Percentiles rank a stretch among this genome's conserved stretches.
These are phyloP conservation scores for Luffa aegyptiaca DNA, from an alignment of 306 rosid genomes.

Conservation along the genomic window DNA sequence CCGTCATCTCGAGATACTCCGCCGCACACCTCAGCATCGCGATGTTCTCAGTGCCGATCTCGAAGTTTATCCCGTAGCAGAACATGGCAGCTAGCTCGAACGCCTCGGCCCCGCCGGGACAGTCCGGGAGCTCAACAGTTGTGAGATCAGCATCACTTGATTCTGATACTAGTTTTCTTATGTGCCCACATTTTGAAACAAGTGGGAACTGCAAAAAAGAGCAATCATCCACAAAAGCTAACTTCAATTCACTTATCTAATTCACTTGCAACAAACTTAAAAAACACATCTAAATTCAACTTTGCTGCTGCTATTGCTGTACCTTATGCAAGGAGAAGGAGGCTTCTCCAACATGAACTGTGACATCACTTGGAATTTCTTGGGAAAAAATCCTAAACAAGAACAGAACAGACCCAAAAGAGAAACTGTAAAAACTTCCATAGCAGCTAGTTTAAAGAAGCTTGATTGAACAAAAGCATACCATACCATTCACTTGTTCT, in stretches of 20 bases:
- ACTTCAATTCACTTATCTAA: background rate
- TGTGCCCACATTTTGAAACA: constrained; percentile 74
- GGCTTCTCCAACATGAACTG: constrained; percentile 58
- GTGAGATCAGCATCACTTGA: constrained; percentile 53
- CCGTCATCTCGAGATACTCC: constrained; percentile 92
- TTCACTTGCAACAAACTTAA: background rate
- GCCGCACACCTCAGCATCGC: constrained; percentile 74
- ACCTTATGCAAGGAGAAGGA: constrained; percentile 91
- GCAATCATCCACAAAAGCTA: background rate
- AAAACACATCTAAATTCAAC: background rate
- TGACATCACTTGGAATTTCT: constrained; percentile 92
- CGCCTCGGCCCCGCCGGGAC: constrained; percentile 90
- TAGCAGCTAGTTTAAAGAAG: background rate
- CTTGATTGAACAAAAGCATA: too few species aligned
- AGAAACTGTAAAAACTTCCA: constrained; percentile 2
- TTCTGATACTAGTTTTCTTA: constrained; percentile 69
- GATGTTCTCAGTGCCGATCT: constrained; percentile 63
- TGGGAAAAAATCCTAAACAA: constrained; percentile 79
- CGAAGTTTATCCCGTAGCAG: constrained; percentile 94
- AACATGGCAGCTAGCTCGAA: constrained; percentile 91
- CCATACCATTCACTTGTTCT: constrained; percentile 74
- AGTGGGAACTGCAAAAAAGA: constrained; percentile 56
- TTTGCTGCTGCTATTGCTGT: background rate
- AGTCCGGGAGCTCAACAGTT: constrained; percentile 40
- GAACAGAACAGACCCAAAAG: background rate